Evolutionary conservation across 306 rosid species (phyloP).

Genomic region (Medicago arabica): DNA sequence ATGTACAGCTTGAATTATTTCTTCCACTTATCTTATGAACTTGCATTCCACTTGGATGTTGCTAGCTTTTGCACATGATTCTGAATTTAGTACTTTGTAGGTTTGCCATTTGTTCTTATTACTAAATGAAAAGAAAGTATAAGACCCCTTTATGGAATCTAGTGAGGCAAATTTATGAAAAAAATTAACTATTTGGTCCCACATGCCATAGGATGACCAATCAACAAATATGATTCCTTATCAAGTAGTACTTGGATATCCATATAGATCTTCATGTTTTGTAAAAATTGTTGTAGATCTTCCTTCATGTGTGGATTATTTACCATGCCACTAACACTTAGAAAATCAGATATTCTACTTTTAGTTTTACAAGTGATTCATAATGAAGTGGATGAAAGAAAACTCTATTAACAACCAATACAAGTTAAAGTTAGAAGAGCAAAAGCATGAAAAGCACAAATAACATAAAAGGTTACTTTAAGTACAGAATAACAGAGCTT

Average conservation of each 20-base stretch:
- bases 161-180: conserved; percentile 42
- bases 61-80: conserved; percentile 54
- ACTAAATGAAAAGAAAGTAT: conserved; percentile 33
- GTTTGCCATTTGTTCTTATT: conserved; percentile 57
- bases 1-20: conserved; percentile 24
- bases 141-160: conserved; percentile 45
- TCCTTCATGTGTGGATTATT: conserved; percentile 36
- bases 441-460: conserved; percentile 19
- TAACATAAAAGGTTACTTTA: conserved; percentile 46
- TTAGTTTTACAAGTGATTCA: neutral
- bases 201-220: conserved; percentile 45
- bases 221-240: conserved; percentile 48
- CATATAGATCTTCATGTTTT: conserved; percentile 29
- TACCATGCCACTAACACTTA: conserved; percentile 21
- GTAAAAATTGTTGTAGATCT: neutral
- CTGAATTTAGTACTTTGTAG: conserved; percentile 58
- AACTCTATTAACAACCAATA: neutral
- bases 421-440: conserved; percentile 2
- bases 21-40: conserved; percentile 14
- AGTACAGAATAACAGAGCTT: conserved; percentile 39
- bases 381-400: conserved; percentile 34
- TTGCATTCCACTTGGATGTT: conserved; percentile 32
- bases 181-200: conserved; percentile 52
- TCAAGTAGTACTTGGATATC: neutral
- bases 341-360: neutral